Evolutionary conservation across 768 basidiomycete species (phyloP), one percentile per base, ranked within the genome.

Genomic region (Psilocybe sp.): DNA sequence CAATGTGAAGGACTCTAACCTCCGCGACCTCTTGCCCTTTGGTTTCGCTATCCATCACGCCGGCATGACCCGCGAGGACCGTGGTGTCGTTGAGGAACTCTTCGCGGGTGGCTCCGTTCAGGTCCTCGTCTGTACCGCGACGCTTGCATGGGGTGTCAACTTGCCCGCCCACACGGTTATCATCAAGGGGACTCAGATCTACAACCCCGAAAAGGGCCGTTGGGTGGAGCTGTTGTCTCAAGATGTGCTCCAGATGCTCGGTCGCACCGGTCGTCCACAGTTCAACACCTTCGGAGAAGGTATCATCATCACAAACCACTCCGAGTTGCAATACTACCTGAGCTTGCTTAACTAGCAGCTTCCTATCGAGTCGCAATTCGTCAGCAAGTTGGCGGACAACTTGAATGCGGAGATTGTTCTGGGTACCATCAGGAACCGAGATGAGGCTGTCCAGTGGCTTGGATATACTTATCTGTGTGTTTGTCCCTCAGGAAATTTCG

Each of bases 131-230:
- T 97, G 92, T 65, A 99, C 97, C 0, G 97, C 97, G 5, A 98
- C 96, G 2, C 85, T 99, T 33, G 97, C 97, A 1, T 99, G 97
- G 97, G 97, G 96, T 73, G 96, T 99, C 69, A 99, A 99, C 64
- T 73, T 98, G 0, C 97, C 97, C 3, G 96, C 95, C 1, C 97
- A 98, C 56, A 89, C 92, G 6, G 96, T 98, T 70, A 93, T 98
- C 72, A 98, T 99, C 77, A 99, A 98, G 66, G 97, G 97, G 14
- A 98, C 97, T 0, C 95, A 98, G 70, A 95, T 98, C 53, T 99
- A 98, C 71, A 98, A 97, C 67, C 97, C 97, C 0, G 95, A 97
- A 70, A 97, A 98, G 70, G 97, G 97, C 15, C 84, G 90, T 3
- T 99, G 97, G 97, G 88, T 90, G 4, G 97, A 98, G 65, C 71